These are phyloP conservation scores for Pleurotus giganteus DNA, from an alignment of 768 basidiomycete species.

Conservation along the genomic window DNA sequence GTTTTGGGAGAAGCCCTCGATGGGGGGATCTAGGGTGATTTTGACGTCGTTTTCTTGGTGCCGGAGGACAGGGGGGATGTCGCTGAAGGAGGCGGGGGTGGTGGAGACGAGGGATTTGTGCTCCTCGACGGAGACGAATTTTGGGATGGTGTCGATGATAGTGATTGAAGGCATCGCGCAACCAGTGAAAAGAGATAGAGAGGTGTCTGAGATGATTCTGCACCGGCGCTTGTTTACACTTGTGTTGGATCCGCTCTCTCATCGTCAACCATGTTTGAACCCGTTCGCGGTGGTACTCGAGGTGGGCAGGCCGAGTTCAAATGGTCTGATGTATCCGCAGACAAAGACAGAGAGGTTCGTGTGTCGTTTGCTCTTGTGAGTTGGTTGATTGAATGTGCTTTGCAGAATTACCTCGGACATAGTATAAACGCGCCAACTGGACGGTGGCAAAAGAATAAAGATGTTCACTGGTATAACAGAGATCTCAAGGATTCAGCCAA, in stretches of 20 bases:
- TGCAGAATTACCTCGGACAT: conserved; percentile 91
- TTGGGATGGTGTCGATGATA: conserved; percentile 33
- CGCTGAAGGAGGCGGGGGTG: conserved; percentile 81
- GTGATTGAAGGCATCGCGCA: conserved; percentile 36
- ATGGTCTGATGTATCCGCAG: conserved; percentile 86
- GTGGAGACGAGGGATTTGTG: conserved; percentile 66
- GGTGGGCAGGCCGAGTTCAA: conserved; percentile 93
- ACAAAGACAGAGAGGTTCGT: conserved; percentile 87
- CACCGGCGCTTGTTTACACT: not conserved
- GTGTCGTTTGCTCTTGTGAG: not conserved
- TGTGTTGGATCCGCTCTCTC: not conserved
- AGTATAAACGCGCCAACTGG: conserved; percentile 94
- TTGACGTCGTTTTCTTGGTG: conserved; percentile 73
- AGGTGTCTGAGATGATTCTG: not conserved
- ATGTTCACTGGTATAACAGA: conserved; percentile 92
- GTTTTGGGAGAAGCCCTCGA: conserved; percentile 54
- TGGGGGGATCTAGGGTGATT: conserved; percentile 65
- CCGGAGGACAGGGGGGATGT: conserved; percentile 81
- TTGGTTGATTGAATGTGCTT: conserved; percentile 4
- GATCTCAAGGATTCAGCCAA: conserved; percentile 32
- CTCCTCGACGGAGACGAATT: conserved; percentile 54
- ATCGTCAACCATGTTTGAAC: conserved; percentile 67
- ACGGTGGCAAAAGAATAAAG: conserved; percentile 97
- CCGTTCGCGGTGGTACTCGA: conserved; percentile 83
- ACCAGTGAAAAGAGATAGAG: not conserved